Conservation (phyloP, 306 rosid species). For the Castanea crenata region DNA sequence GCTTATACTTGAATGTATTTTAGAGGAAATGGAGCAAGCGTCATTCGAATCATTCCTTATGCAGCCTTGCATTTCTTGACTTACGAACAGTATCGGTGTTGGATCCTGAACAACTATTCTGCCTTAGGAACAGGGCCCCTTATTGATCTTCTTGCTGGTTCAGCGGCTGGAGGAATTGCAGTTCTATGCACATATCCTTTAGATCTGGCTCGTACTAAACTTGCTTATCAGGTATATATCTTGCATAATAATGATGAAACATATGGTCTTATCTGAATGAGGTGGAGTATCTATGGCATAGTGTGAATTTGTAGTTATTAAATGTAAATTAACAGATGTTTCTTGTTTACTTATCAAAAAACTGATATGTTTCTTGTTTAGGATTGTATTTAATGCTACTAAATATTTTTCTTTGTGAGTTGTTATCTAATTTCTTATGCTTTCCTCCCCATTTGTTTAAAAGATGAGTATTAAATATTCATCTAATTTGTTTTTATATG, state of each 20-base stretch:
- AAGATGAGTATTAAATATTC: neutral
- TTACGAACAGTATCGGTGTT: conserved; percentile 84
- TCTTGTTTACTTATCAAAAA: neutral
- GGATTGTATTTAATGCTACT: neutral
- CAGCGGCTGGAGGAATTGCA: conserved; percentile 94
- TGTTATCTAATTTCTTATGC: no score
- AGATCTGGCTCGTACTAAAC: conserved; percentile 97
- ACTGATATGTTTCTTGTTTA: neutral
- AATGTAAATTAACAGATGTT: neutral
- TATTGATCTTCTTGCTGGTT: conserved; percentile 95
- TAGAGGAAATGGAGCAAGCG: conserved; percentile 99
- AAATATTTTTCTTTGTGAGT: no score
- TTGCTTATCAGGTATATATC: conserved; percentile 83
- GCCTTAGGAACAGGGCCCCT: conserved; percentile 69
- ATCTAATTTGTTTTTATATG: neutral
- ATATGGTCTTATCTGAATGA: conserved; percentile 7
- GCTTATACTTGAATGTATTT: conserved; percentile 22
- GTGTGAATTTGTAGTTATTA: neutral
- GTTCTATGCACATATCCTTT: conserved; percentile 89
- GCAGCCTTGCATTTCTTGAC: conserved; percentile 98
- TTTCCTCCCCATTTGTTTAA: neutral
- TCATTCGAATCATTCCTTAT: conserved; percentile 82
- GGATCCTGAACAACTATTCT: conserved; percentile 70
- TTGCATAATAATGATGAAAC: conserved; percentile 7
- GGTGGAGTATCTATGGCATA: neutral